These are phyloP conservation scores for Dispira parvispora DNA, from an alignment of 192 early-diverging fungal genomes.

Conservation along the genomic window DNA sequence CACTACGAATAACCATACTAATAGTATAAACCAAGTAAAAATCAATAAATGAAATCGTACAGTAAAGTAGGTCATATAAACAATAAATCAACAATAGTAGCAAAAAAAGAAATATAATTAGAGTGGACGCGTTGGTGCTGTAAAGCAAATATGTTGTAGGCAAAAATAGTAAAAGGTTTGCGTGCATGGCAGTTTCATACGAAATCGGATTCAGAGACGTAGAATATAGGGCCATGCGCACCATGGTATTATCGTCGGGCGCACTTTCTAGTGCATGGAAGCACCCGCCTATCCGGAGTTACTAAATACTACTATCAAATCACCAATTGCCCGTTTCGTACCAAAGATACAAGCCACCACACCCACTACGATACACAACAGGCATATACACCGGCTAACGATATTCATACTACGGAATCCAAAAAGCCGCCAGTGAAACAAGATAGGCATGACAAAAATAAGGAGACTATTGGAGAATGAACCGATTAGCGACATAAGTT, in stretches of 20 bases:
- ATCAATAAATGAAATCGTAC: no score
- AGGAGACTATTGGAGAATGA: constrained; percentile 50
- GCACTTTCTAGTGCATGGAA: background rate
- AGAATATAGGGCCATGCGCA: background rate
- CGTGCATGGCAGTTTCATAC: no score
- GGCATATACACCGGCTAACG: constrained; percentile 29
- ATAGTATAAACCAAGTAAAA: no score
- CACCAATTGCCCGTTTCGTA: constrained; percentile 39
- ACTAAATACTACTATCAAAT: constrained; percentile 27
- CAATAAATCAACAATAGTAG: no score
- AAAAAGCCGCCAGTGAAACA: constrained; percentile 53
- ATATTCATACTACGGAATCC: constrained; percentile 31
- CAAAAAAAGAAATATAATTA: no score
- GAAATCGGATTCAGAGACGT: no score
- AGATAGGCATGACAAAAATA: constrained; percentile 54
- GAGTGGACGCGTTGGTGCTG: no score
- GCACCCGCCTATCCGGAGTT: background rate
- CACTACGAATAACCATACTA: no score
- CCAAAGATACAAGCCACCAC: constrained; percentile 42
- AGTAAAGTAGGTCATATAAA: no score
- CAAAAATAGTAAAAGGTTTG: no score
- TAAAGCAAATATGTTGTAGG: no score
- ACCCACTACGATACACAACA: constrained; percentile 34
- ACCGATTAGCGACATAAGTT: constrained; percentile 56
- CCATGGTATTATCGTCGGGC: background rate